Evolutionary conservation across 2,329 filamentous ascomycete genomes (phyloP).

Genomic region (Colletotrichum musicola): DNA sequence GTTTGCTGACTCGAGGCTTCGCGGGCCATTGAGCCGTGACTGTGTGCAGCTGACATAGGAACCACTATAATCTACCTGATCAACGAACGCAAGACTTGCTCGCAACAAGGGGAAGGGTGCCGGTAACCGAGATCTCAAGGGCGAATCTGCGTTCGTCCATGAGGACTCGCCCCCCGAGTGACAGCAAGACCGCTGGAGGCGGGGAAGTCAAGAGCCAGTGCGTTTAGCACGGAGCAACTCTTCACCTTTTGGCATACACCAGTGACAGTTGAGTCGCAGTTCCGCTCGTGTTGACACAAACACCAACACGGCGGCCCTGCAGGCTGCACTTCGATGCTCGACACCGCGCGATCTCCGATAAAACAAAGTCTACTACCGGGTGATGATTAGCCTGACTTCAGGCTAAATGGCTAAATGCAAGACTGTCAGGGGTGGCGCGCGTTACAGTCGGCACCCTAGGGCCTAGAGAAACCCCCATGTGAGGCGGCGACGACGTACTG

Average conservation of each 20-base stretch:
- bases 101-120: background rate
- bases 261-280: background rate
- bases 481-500: constrained; percentile 22
- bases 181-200: background rate
- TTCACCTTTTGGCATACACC: background rate
- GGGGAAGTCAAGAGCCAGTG: background rate
- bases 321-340: background rate
- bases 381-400: constrained; percentile 26
- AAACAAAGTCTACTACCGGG: constrained; percentile 12
- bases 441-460: constrained; percentile 6
- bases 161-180: background rate
- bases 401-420: constrained; percentile 35
- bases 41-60: background rate
- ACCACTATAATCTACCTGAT: background rate
- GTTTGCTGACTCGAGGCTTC: background rate
- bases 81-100: background rate
- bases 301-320: background rate
- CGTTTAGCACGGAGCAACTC: background rate
- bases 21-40: background rate
- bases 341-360: constrained; percentile 21
- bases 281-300: constrained; percentile 10
- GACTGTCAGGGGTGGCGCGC: background rate
- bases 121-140: constrained; percentile 12
- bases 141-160: background rate
- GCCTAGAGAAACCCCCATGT: constrained; percentile 13